A percentile compares a stretch with the other conserved stretches of the same genome.
Conservation (phyloP, 2,329 filamentous ascomycete species). For the Fusarium concolor region DNA sequence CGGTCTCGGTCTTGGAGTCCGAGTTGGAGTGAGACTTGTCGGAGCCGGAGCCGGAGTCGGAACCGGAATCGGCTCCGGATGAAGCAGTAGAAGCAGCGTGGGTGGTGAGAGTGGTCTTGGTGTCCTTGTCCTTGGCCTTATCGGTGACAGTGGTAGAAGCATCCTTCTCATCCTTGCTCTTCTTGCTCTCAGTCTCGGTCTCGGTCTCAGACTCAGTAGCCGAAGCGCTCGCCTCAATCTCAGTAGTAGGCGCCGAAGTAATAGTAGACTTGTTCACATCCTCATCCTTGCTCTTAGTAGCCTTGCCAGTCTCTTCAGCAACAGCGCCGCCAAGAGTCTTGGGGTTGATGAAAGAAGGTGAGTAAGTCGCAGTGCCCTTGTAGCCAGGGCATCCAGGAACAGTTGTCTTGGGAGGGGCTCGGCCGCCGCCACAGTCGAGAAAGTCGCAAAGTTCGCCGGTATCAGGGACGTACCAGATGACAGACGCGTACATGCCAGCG, state of each 20-base stretch:
- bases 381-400: constrained; percentile 71
- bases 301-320: constrained; percentile 11
- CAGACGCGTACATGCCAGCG: constrained; percentile 55
- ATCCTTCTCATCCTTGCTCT: neutral
- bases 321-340: constrained; percentile 41
- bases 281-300: neutral
- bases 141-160: neutral
- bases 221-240: constrained; percentile 10
- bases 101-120: constrained; percentile 19
- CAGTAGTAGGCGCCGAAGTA: constrained; percentile 35
- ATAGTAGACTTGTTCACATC: constrained; percentile 23
- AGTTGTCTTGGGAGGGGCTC: constrained; percentile 71
- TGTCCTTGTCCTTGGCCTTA: constrained; percentile 12
- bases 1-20: constrained; percentile 30
- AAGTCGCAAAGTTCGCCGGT: constrained; percentile 73
- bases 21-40: constrained; percentile 24
- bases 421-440: constrained; percentile 75
- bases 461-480: constrained; percentile 71
- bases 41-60: constrained; percentile 14
- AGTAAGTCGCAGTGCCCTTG: constrained; percentile 65
- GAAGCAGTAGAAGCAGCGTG: constrained; percentile 21
- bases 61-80: constrained; percentile 23
- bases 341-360: constrained; percentile 60
- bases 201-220: constrained; percentile 13
- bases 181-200: constrained; percentile 6